These are phyloP conservation scores for Lachnellula hyalina DNA, from an alignment of 2,329 filamentous ascomycete species.

Conservation along the genomic window DNA sequence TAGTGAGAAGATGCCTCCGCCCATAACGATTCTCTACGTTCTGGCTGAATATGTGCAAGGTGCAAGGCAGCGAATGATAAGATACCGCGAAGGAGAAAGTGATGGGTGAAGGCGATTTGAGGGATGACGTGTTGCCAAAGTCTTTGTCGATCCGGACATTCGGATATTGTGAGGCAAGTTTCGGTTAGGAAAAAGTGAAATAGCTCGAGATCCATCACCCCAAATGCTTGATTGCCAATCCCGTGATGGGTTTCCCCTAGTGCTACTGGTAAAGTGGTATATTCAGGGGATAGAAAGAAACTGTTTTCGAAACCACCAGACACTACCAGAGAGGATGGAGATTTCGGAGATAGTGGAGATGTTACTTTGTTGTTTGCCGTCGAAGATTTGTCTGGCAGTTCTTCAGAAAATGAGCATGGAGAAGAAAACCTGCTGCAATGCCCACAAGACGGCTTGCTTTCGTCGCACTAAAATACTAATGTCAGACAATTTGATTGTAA, in stretches of 20 bases:
- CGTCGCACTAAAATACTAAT: slow-evolving; percentile 15
- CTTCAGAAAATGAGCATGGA: slow-evolving; percentile 9
- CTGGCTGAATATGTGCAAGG: slow-evolving; percentile 8
- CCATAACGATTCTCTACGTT: neutral
- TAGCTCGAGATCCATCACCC: slow-evolving; percentile 16
- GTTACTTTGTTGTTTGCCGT: neutral
- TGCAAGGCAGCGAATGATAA: slow-evolving; percentile 19
- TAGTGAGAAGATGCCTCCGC: slow-evolving; percentile 11
- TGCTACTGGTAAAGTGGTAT: too few relatives aligned
- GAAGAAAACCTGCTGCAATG: slow-evolving; percentile 16
- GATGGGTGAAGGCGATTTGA: slow-evolving; percentile 12
- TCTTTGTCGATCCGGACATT: neutral
- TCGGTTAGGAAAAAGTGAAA: slow-evolving; percentile 17
- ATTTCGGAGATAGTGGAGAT: neutral
- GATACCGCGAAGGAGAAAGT: slow-evolving; percentile 17
- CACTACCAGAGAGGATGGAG: neutral
- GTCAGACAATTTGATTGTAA: slow-evolving; percentile 9
- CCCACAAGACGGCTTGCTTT: slow-evolving; percentile 16
- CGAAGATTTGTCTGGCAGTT: neutral
- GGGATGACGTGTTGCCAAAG: slow-evolving; percentile 17
- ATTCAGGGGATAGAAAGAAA: too few relatives aligned
- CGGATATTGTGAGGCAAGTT: slow-evolving; percentile 13
- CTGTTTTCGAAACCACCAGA: too few relatives aligned
- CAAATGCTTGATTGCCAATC: slow-evolving; percentile 1
- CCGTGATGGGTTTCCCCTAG: neutral